phyloP scores from a whole-genome alignment of 2,329 filamentous ascomycete genomes.

The Ceratocystis lukuohia region DNA sequence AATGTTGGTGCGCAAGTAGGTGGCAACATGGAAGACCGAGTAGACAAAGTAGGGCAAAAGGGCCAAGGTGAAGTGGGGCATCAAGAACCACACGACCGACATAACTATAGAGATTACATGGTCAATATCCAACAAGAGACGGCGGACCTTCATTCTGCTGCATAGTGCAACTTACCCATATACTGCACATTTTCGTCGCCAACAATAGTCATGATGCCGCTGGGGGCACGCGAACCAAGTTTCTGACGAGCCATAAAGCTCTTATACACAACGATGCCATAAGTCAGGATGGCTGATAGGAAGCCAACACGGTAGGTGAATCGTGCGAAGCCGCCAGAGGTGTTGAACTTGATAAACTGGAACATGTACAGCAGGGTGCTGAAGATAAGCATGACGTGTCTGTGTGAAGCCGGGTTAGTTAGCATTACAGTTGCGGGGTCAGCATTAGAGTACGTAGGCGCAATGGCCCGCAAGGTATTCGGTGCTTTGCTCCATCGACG shows the following conservation, averaged over 20 bases:
- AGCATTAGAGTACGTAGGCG: neutral
- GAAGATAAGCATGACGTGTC: constrained; percentile 75
- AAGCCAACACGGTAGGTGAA: constrained; percentile 87
- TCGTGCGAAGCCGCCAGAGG: constrained; percentile 59
- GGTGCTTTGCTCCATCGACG: neutral
- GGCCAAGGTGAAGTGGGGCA: constrained; percentile 76
- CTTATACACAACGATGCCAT: constrained; percentile 98
- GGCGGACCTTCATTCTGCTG: neutral
- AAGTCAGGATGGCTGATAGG: constrained; percentile 75
- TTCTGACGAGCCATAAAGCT: constrained; percentile 76
- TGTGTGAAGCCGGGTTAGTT: constrained; percentile 27
- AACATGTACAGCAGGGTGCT: constrained; percentile 70
- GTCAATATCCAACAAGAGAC: constrained; percentile 10
- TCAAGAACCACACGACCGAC: constrained; percentile 85
- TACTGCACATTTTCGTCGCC: constrained; percentile 97
- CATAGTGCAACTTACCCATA: constrained; percentile 50
- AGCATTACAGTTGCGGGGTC: neutral
- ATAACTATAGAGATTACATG: constrained; percentile 3
- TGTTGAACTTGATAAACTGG: constrained; percentile 83
- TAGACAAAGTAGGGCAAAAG: constrained; percentile 92
- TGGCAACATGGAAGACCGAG: constrained; percentile 95
- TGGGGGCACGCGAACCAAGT: constrained; percentile 49
- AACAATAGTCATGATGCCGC: constrained; percentile 51
- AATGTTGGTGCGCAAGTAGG: constrained; percentile 86
- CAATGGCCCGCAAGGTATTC: neutral